These are phyloP conservation scores for Blastobotrys malaysiensis DNA, from an alignment of 1,139 yeast genomes.

Conservation along the genomic window DNA sequence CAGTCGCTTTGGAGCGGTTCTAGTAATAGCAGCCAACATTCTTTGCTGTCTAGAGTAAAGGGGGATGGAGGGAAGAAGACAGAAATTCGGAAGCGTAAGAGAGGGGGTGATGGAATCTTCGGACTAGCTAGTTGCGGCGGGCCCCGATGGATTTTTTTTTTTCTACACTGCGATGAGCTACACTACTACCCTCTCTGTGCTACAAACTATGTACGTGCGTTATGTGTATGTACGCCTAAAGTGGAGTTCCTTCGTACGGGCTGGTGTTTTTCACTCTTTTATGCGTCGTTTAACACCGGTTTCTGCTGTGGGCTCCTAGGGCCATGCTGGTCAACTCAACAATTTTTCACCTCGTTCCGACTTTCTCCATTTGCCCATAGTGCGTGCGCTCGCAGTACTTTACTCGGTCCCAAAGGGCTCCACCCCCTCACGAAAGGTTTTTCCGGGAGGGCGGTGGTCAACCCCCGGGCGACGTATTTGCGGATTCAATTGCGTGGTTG, in stretches of 20 bases:
- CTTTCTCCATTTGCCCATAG: background rate
- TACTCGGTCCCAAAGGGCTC: background rate
- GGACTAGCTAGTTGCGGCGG: background rate
- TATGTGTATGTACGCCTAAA: background rate
- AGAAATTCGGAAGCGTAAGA: background rate
- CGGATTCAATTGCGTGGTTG: background rate
- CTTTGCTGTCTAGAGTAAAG: background rate
- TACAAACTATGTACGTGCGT: background rate
- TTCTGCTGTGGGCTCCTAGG: background rate
- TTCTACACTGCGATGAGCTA: background rate
- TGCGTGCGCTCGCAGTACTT: background rate
- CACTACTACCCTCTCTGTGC: background rate
- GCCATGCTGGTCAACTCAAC: background rate
- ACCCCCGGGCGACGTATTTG: background rate
- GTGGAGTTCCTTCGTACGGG: background rate
- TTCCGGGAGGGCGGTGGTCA: background rate
- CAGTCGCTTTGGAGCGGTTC: conserved; percentile 6
- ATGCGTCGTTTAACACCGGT: background rate
- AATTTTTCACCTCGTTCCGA: background rate
- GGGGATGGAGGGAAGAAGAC: background rate
- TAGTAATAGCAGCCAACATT: conserved; percentile 13
- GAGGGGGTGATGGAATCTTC: background rate
- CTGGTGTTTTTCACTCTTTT: background rate
- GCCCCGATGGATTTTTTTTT: background rate
- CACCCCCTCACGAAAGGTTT: conserved; percentile 1